Percentiles rank a stretch among this genome's conserved stretches.
Evolutionary conservation across 73 alveolate species (phyloP).

Genomic region (Paramecium tetraurelia): DNA sequence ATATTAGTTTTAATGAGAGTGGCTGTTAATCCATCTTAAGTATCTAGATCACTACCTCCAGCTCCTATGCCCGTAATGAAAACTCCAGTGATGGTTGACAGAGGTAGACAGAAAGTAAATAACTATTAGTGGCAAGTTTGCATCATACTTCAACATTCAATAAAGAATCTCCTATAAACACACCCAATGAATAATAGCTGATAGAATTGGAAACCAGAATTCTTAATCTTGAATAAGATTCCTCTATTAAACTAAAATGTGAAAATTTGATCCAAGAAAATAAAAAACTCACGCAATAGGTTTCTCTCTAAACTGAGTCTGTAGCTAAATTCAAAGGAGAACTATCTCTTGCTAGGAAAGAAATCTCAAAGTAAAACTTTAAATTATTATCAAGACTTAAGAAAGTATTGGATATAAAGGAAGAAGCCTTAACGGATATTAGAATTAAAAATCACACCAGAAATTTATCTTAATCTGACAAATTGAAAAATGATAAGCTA

Average conservation of each 20-base stretch:
- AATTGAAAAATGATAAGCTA: background rate
- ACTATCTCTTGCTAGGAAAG: background rate
- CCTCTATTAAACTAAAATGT: background rate
- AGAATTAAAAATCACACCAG: slow-evolving; percentile 10
- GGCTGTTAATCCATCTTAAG: background rate
- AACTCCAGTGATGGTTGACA: background rate
- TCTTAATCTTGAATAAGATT: background rate
- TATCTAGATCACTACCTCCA: slow-evolving; percentile 2
- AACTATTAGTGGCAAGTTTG: background rate
- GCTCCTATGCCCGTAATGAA: background rate
- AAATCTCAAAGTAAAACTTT: background rate
- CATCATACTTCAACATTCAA: background rate
- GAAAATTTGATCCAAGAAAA: background rate
- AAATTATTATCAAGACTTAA: background rate
- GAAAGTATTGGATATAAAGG: background rate
- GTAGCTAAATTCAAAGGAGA: slow-evolving; percentile 19
- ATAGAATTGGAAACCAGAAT: slow-evolving; percentile 16
- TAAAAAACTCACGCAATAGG: background rate
- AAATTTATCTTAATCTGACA: background rate
- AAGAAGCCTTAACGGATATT: slow-evolving; percentile 46
- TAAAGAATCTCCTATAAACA: background rate
- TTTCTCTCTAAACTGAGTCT: background rate
- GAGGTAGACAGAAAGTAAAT: slow-evolving; percentile 19
- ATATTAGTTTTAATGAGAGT: background rate
- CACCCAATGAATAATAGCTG: background rate